Conservation (phyloP, 306 rosid genomes). For the Boehmeria nivea region DNA sequence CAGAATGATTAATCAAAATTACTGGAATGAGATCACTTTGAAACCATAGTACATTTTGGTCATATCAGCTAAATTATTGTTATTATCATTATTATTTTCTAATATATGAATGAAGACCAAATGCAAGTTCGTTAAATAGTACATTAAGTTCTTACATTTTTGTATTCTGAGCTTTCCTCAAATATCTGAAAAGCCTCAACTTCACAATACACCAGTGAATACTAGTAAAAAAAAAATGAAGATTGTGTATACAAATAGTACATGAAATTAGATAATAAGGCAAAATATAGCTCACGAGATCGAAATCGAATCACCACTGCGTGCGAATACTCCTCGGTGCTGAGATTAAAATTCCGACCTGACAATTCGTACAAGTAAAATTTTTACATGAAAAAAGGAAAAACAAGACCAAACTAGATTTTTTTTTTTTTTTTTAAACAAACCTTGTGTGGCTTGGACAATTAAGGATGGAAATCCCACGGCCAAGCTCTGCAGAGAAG, state of each 20-base stretch:
- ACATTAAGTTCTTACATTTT: conserved; percentile 47
- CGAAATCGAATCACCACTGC: conserved; percentile 75
- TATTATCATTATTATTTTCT: too few species aligned
- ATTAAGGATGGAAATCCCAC: conserved; percentile 66
- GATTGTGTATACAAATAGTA: conserved; percentile 9
- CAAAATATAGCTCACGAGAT: conserved; percentile 52
- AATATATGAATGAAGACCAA: too few species aligned
- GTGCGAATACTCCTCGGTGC: conserved; percentile 64
- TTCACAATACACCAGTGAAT: conserved; percentile 40
- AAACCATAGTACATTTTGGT: too few species aligned
- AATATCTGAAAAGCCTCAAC: conserved; percentile 69
- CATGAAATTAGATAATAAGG: neutral
- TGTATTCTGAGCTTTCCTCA: conserved; percentile 63
- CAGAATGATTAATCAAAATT: too few species aligned
- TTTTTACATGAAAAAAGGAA: neutral
- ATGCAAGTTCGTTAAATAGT: too few species aligned
- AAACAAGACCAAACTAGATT: neutral
- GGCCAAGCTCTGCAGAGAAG: conserved; percentile 43
- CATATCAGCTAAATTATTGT: too few species aligned
- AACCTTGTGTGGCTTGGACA: conserved; percentile 80
- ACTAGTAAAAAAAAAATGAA: conserved; percentile 20
- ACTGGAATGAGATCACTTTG: too few species aligned
- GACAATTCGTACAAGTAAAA: conserved; percentile 17
- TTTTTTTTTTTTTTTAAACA: conserved; percentile 18
- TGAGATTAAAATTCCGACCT: conserved; percentile 65